phyloP scores from a whole-genome alignment of 768 basidiomycete genomes.

The Megacollybia marginata region DNA sequence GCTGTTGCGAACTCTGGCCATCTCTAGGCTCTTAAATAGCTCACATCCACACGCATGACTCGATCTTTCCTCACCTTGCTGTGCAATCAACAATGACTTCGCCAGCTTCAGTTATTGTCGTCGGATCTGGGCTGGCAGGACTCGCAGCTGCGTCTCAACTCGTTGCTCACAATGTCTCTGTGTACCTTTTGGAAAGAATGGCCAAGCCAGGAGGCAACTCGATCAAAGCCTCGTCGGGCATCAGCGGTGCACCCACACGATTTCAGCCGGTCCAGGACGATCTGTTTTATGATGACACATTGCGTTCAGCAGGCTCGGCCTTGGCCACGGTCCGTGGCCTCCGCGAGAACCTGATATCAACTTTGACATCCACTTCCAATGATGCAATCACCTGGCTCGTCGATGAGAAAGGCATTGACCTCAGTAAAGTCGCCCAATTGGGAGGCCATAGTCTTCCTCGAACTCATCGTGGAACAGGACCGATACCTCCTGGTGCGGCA shows the following conservation, averaged over 20 bases:
- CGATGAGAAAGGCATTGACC: conserved; percentile 13
- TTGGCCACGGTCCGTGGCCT: conserved; percentile 4
- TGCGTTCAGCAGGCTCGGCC: not conserved
- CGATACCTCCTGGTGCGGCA: conserved; percentile 17
- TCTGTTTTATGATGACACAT: conserved; percentile 10
- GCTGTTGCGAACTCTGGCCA: too few species aligned
- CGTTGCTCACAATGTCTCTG: too few species aligned
- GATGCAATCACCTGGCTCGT: conserved; percentile 18
- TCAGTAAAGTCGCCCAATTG: conserved; percentile 17
- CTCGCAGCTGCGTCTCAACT: too few species aligned
- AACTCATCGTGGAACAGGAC: conserved; percentile 16
- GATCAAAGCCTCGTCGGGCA: conserved; percentile 22
- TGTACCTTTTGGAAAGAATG: not conserved
- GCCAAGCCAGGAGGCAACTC: conserved; percentile 16
- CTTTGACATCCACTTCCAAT: conserved; percentile 18
- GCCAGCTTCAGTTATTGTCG: too few species aligned
- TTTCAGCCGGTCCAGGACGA: conserved; percentile 14
- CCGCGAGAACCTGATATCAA: conserved; percentile 14
- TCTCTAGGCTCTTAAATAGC: too few species aligned
- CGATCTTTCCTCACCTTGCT: too few species aligned
- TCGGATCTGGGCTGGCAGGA: too few species aligned
- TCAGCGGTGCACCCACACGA: conserved; percentile 18
- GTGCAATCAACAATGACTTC: too few species aligned
- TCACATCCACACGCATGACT: too few species aligned
- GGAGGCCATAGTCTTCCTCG: conserved; percentile 15